phyloP scores from a whole-genome alignment of 75 land plant species.

The Cryptomeria japonica region DNA sequence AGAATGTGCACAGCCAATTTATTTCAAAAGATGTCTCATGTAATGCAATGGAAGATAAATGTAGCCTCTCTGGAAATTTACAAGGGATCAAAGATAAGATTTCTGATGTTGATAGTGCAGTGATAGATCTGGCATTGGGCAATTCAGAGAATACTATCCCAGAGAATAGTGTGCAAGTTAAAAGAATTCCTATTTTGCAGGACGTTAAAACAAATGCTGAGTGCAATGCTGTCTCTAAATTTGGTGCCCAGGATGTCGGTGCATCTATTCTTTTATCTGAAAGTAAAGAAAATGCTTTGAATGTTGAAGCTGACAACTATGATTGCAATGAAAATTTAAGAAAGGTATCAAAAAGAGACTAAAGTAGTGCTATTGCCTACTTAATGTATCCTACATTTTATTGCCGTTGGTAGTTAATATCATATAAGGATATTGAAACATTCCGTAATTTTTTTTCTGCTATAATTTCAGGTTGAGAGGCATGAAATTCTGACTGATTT shows the following conservation, averaged over 20 bases:
- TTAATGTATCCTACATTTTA: neutral
- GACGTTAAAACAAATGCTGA: neutral
- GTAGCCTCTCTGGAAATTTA: neutral
- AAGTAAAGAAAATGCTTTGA: neutral
- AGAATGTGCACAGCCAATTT: neutral
- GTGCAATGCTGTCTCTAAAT: neutral
- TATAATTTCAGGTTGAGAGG: conserved; percentile 36
- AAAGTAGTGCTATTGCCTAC: neutral
- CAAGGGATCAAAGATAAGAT: neutral
- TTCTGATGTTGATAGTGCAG: neutral
- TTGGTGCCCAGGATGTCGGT: neutral
- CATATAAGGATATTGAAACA: neutral
- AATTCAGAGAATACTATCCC: neutral
- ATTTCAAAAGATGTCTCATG: neutral
- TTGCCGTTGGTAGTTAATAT: neutral
- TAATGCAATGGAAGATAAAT: neutral
- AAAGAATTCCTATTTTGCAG: neutral
- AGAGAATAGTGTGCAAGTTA: neutral
- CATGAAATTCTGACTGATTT: conserved; percentile 38
- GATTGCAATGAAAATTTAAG: neutral
- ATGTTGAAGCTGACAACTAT: neutral
- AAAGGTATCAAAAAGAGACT: neutral
- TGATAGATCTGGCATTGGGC: neutral
- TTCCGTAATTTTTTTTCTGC: neutral
- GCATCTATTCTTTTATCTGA: neutral